These are phyloP conservation scores for Scleroderma citrinum DNA, from an alignment of 768 basidiomycete genomes.

Conservation along the genomic window DNA sequence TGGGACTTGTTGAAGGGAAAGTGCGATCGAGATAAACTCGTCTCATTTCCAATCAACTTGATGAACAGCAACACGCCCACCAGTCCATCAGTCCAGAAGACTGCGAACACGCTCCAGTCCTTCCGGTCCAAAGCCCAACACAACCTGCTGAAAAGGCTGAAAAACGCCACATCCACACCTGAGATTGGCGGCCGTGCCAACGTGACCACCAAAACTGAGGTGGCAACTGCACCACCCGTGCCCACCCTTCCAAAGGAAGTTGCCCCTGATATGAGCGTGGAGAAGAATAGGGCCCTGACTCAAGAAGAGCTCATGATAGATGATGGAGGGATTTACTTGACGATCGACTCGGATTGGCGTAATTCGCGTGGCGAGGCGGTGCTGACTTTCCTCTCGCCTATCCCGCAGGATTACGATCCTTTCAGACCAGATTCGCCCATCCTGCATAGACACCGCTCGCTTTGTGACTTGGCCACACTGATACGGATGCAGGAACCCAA, in stretches of 20 bases:
- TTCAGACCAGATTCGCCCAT: slow-evolving; percentile 19
- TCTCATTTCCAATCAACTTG: too few relatives aligned
- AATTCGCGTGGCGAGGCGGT: slow-evolving; percentile 16
- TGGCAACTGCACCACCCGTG: not conserved
- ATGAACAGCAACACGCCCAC: slow-evolving; percentile 10
- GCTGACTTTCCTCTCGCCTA: slow-evolving; percentile 19
- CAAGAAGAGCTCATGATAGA: slow-evolving; percentile 9
- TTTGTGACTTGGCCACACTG: slow-evolving; percentile 11
- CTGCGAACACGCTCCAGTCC: not conserved
- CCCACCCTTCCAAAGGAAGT: not conserved
- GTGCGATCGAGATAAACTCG: slow-evolving; percentile 8
- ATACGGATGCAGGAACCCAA: not conserved
- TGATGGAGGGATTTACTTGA: slow-evolving; percentile 24
- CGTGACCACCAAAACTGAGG: not conserved
- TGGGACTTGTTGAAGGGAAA: slow-evolving; percentile 17
- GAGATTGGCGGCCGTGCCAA: slow-evolving; percentile 11
- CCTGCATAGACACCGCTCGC: slow-evolving; percentile 16
- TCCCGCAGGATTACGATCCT: slow-evolving; percentile 11
- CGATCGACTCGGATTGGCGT: slow-evolving; percentile 19
- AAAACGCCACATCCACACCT: slow-evolving; percentile 20
- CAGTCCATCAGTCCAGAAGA: slow-evolving; percentile 5
- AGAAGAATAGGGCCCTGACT: not conserved
- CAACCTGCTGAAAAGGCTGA: slow-evolving; percentile 15
- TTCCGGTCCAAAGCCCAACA: slow-evolving; percentile 11
- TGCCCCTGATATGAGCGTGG: too few relatives aligned